Evolutionary conservation across 495 filamentous ascomycete species (phyloP).

Genomic region (Evernia prunastri): DNA sequence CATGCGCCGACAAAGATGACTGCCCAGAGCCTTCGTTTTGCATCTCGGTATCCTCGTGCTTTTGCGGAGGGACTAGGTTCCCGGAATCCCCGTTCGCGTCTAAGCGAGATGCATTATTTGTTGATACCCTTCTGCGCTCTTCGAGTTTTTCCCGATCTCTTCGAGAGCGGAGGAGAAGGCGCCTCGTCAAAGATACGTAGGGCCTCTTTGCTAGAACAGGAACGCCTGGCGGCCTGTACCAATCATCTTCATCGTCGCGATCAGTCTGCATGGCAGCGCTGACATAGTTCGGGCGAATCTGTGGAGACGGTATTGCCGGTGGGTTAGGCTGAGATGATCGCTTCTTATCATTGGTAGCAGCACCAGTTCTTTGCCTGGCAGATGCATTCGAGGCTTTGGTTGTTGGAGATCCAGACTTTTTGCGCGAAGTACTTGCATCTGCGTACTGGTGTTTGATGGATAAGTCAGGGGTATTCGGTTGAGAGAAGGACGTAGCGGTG

Average conservation of each 20-base stretch:
- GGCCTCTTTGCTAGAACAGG: constrained; percentile 25
- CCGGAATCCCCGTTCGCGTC: background rate
- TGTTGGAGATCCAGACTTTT: constrained; percentile 23
- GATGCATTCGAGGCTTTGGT: constrained; percentile 12
- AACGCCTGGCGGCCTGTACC: constrained; percentile 16
- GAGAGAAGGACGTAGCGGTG: constrained; percentile 21
- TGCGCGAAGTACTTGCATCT: constrained; percentile 23
- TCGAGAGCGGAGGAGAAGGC: constrained; percentile 41
- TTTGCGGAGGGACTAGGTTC: constrained; percentile 7
- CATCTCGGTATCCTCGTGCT: constrained; percentile 35
- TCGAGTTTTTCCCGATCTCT: constrained; percentile 37
- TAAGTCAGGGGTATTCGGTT: constrained; percentile 24
- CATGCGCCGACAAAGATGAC: background rate
- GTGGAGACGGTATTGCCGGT: constrained; percentile 28
- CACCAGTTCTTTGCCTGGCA: constrained; percentile 13
- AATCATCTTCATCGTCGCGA: constrained; percentile 32
- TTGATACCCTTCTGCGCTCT: constrained; percentile 23
- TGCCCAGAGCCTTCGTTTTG: constrained; percentile 25
- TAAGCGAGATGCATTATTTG: background rate
- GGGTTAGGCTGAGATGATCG: constrained; percentile 34
- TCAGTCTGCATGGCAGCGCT: constrained; percentile 44
- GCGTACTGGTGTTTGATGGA: constrained; percentile 22
- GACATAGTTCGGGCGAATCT: constrained; percentile 37
- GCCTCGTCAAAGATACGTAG: constrained; percentile 37
- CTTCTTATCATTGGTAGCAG: constrained; percentile 20